Base-by-base conservation (phyloP, 495 filamentous ascomycete genomes). In the Talaromyces proteolyticus region DNA sequence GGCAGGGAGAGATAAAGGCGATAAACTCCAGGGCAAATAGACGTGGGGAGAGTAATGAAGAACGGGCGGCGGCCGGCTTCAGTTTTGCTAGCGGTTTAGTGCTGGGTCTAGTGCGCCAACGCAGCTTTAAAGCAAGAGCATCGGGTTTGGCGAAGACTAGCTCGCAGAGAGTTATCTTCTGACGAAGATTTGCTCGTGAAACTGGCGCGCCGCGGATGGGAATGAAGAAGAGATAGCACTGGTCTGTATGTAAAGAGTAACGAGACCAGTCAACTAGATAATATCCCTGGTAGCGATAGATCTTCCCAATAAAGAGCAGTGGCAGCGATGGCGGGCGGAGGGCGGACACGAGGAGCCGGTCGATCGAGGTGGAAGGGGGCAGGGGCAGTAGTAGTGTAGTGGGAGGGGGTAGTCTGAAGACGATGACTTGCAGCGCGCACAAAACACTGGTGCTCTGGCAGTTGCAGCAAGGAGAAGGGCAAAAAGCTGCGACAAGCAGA, bases 11-110 rank as follows among this genome's bases (percentile, higher is more conserved):
- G n/a, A 54, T 55, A 52, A 53, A 53, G 55, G 41, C 57, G 37
- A 47, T 49, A 39, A 47, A 48, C 54, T 60, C 58, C 58, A 61
- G 54, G 47, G 26, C 57, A 47, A 39, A 47, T n/a, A 25, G 54
- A 47, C 5, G 47, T 18, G 37, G 45, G 22, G 6, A 12, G 44
- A 16, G 21, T 26, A 25, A 20, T 20, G 16, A 44, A 16, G 23
- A 20, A 24, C 34, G n/a, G 29, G 29, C 29, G 29, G 29, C 14
- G 29, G 29, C 14, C 14, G 14, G 29, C n/a, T n/a, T n/a, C n/a
- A n/a, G n/a, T n/a, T n/a, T 34, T 34, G 29, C 14, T 34, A 34
- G 29, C 29, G 29, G 29, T 14, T 4, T 34, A 34, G 29, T 34
- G 8, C 29, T 34, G 4, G 29, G 29, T 34, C 29, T 34, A 14